These are phyloP conservation scores for Furcasterigmium sp. DNA, from an alignment of 2,329 filamentous ascomycete genomes.

Conservation along the genomic window DNA sequence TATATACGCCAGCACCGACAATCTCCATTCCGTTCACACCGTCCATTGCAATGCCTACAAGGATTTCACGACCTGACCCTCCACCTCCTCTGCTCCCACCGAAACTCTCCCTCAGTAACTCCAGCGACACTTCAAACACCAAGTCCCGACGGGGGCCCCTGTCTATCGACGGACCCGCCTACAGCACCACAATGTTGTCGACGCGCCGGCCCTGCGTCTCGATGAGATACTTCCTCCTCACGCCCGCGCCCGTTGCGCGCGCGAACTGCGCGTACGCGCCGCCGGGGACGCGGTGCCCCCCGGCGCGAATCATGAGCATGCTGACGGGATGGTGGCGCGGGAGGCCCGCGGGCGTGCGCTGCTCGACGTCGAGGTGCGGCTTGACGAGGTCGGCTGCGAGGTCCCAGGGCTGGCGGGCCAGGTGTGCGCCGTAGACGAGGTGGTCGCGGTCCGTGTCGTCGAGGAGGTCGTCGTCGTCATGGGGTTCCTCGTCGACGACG, in stretches of 20 bases:
- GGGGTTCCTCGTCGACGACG: slow-evolving; percentile 55
- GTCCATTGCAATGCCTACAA: too few species aligned
- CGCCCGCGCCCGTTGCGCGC: slow-evolving; percentile 61
- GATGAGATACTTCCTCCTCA: slow-evolving; percentile 74
- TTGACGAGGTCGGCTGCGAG: slow-evolving; percentile 29
- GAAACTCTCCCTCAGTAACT: too few species aligned
- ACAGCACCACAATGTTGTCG: slow-evolving; percentile 65
- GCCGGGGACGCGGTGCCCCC: slow-evolving; percentile 40
- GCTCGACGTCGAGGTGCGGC: slow-evolving; percentile 71
- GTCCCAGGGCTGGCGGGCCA: slow-evolving; percentile 13
- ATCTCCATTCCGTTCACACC: background rate
- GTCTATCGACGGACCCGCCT: background rate
- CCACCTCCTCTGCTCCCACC: too few species aligned
- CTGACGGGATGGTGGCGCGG: slow-evolving; percentile 67
- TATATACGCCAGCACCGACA: background rate
- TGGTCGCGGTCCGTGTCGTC: slow-evolving; percentile 24
- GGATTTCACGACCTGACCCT: too few species aligned
- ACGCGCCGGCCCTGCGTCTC: slow-evolving; percentile 76
- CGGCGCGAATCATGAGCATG: slow-evolving; percentile 78
- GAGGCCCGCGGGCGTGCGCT: slow-evolving; percentile 66
- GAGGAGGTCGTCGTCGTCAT: slow-evolving; percentile 34
- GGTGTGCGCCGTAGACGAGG: slow-evolving; percentile 14
- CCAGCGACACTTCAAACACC: too few species aligned
- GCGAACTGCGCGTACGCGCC: slow-evolving; percentile 56
- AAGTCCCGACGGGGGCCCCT: too few species aligned